These are phyloP conservation scores for Suillus variegatus DNA, from an alignment of 768 basidiomycete genomes.

Conservation along the genomic window DNA sequence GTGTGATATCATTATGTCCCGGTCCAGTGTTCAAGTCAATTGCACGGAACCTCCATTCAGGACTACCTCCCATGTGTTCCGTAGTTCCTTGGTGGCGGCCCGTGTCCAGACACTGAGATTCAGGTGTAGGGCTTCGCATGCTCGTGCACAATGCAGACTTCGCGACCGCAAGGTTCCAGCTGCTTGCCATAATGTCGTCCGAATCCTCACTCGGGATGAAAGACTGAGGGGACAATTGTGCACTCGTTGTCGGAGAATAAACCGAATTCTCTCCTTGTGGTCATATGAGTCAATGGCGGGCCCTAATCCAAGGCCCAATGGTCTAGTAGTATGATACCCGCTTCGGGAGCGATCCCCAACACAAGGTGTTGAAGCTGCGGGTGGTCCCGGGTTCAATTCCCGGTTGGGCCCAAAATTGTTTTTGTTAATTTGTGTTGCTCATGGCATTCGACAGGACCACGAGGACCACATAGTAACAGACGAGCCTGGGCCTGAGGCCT, in stretches of 20 bases:
- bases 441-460: not conserved
- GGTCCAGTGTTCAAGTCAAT: slow-evolving; percentile 34
- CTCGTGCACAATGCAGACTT: no score
- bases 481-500: not conserved
- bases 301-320: slow-evolving; percentile 38
- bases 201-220: not conserved
- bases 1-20: slow-evolving; percentile 43
- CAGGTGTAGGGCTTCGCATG: not conserved
- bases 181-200: not conserved
- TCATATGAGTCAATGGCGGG: not conserved
- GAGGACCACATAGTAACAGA: not conserved
- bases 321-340: slow-evolving; percentile 58
- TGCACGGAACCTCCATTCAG: not conserved
- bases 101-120: not conserved
- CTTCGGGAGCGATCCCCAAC: slow-evolving; percentile 39
- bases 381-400: slow-evolving; percentile 65
- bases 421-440: not conserved
- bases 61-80: not conserved
- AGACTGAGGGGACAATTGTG: not conserved
- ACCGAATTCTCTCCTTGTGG: not conserved
- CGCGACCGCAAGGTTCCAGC: not conserved
- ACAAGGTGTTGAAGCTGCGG: slow-evolving; percentile 34
- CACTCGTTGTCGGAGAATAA: not conserved
- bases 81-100: not conserved
- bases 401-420: slow-evolving; percentile 42